Percentiles rank a stretch among this genome's conserved stretches.
phyloP scores from a whole-genome alignment of 1,139 yeast genomes.

The Yarrowia galli region DNA sequence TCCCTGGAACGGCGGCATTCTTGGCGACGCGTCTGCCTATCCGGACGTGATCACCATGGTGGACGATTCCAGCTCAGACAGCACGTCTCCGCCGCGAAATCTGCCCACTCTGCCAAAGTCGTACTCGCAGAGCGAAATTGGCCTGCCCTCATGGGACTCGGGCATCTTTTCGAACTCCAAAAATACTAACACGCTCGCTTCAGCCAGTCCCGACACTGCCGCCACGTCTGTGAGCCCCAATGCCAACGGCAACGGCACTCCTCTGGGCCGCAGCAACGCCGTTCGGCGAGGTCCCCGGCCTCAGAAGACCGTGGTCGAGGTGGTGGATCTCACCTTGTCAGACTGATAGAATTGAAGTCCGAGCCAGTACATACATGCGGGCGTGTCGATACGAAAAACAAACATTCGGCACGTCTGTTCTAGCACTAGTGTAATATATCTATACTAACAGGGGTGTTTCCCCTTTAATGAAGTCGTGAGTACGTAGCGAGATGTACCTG shows the following conservation, averaged over 20 bases:
- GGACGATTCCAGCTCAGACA: constrained; percentile 11
- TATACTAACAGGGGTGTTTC: constrained; percentile 36
- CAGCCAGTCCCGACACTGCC: constrained; percentile 27
- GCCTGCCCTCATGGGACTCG: constrained; percentile 27
- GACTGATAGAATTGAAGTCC: too few relatives aligned
- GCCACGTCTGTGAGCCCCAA: constrained; percentile 32
- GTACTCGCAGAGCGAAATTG: not conserved
- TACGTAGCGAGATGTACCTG: not conserved
- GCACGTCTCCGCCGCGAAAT: constrained; percentile 5
- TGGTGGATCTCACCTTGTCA: constrained; percentile 18
- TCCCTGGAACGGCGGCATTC: constrained; percentile 11
- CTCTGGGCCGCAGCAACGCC: constrained; percentile 31
- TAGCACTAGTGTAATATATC: constrained; percentile 30
- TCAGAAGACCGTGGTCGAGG: constrained; percentile 25
- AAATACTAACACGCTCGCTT: constrained; percentile 18
- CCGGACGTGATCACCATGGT: constrained; percentile 31
- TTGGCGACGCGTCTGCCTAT: constrained; percentile 1
- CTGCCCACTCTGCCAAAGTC: constrained; percentile 16
- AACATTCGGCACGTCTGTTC: not conserved
- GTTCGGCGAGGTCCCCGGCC: constrained; percentile 4
- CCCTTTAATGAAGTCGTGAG: constrained; percentile 20
- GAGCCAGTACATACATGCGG: not conserved
- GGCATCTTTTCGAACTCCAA: constrained; percentile 16
- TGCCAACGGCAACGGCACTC: not conserved
- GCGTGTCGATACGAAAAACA: not conserved